Conservation (phyloP, 179 eudicot genomes). For the Silene noctiflora region DNA sequence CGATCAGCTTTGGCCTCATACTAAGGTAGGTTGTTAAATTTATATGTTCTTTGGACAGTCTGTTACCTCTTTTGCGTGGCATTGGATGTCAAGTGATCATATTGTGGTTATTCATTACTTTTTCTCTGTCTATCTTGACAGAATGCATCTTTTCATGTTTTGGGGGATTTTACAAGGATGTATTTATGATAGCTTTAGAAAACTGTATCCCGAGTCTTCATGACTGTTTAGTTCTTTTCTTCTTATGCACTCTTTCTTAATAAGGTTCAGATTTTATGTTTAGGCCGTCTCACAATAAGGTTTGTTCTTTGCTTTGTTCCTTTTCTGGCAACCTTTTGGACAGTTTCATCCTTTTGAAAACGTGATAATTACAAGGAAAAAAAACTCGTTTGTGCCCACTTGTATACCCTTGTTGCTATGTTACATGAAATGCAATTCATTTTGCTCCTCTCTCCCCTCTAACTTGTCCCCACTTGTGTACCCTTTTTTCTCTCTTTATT, state of each 20-base stretch:
- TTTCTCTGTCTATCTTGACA: background rate
- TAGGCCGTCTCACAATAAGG: no score
- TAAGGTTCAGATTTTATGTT: background rate
- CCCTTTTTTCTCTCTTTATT: background rate
- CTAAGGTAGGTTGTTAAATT: constrained; percentile 61
- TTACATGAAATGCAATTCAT: background rate
- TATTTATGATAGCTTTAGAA: background rate
- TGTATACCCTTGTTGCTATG: background rate
- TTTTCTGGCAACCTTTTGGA: background rate
- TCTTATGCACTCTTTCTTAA: background rate
- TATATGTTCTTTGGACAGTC: background rate
- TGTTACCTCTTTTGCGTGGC: background rate
- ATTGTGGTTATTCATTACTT: background rate
- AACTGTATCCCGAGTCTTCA: background rate
- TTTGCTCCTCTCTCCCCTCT: background rate
- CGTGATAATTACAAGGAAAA: background rate
- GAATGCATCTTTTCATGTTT: background rate
- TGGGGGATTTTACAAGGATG: background rate
- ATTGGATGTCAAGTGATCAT: background rate
- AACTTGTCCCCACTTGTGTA: background rate
- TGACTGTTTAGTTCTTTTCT: background rate
- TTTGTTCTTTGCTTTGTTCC: background rate
- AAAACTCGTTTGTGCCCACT: background rate
- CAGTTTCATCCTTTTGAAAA: background rate
- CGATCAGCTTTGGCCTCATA: constrained; percentile 98